Evolutionary conservation across 805 yeast species (phyloP), one percentile per base, ranked within the genome.

Genomic region (Metschnikowia orientalis): DNA sequence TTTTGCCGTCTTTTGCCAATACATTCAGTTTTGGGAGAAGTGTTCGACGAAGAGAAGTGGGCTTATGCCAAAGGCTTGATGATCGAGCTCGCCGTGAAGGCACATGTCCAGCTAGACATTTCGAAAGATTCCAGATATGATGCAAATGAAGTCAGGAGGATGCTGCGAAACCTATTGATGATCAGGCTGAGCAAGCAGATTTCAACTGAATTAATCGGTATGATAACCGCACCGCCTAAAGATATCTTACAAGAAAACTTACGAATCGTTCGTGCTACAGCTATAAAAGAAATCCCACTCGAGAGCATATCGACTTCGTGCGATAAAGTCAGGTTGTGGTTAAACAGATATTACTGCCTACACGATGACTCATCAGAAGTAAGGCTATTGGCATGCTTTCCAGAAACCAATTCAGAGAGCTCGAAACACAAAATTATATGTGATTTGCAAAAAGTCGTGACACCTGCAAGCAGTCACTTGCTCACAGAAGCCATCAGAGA

Each of bases 331-430:
- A 10, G 13, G 8, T 29, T 29, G 21, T 21, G 21, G 7, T 16
- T 29, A 10, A 17, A 22, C 11, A 19, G 32, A 3, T 33, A 26
- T 16, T 24, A 20, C 13, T 26, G 24, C 14, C 43, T 40, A 15
- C 32, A 30, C 13, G 43, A 40, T 23, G 43, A 40, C 4, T 35
- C 40, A 2, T 23, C 11, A 5, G 23, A 12, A 3, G 38, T 40
- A 7, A 23, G 43, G 21, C 23, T 20, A 3, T 17, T 30, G 26
- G 34, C 43, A 3, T 32, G 43, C 11, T 15, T 23, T 8, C 15
- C 23, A 6, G 33, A 10, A 8, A 24, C 18, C 18, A 32, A 35
- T 9, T 10, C 22, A n/a, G n/a, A n/a, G n/a, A n/a, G n/a, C n/a
- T n/a, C n/a, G n/a, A n/a, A n/a, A n/a, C n/a, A n/a, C n/a, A n/a